A percentile compares a stretch with the other conserved stretches of the same genome.
Conservation (phyloP, 192 early-diverging fungal species). For the Dissophora globulifera region DNA sequence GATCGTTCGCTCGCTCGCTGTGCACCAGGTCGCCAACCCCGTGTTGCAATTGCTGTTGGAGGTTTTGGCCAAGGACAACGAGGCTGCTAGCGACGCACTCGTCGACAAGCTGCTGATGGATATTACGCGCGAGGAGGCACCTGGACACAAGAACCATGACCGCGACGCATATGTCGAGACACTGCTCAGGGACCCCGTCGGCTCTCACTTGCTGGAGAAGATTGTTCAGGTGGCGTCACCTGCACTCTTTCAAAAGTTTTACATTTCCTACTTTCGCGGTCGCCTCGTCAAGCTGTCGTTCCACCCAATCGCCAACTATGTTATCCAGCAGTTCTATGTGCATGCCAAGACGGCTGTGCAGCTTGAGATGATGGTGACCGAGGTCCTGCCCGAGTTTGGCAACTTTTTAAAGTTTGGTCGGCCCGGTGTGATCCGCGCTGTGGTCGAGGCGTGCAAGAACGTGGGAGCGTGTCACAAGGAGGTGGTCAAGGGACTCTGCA, state of each 20-base stretch:
- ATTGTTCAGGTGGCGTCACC: slow-evolving; percentile 66
- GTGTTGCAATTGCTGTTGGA: slow-evolving; percentile 74
- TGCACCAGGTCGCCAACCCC: slow-evolving; percentile 80
- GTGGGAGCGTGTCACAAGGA: slow-evolving; percentile 68
- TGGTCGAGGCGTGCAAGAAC: slow-evolving; percentile 72
- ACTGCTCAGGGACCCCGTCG: slow-evolving; percentile 75
- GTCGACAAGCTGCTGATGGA: slow-evolving; percentile 69
- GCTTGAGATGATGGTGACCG: slow-evolving; percentile 72
- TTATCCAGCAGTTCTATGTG: slow-evolving; percentile 80
- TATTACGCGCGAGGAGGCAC: slow-evolving; percentile 59
- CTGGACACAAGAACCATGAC: slow-evolving; percentile 49
- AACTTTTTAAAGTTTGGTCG: slow-evolving; percentile 71
- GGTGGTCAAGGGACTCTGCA: slow-evolving; percentile 62
- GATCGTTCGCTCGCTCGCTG: slow-evolving; percentile 66
- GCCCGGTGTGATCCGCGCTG: slow-evolving; percentile 76
- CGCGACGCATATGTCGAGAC: slow-evolving; percentile 65
- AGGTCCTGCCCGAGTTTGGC: slow-evolving; percentile 65
- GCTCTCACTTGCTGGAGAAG: slow-evolving; percentile 84
- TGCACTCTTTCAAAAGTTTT: slow-evolving; percentile 69
- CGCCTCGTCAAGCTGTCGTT: slow-evolving; percentile 69
- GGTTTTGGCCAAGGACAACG: slow-evolving; percentile 51
- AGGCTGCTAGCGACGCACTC: slow-evolving; percentile 56
- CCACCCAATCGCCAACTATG: slow-evolving; percentile 84
- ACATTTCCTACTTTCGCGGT: slow-evolving; percentile 70
- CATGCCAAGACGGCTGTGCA: slow-evolving; percentile 69